A percentile compares a stretch with the other conserved stretches of the same genome.
Evolutionary conservation across 2,329 filamentous ascomycete species (phyloP).

Genomic region (Trichoderma citrinoviride): DNA sequence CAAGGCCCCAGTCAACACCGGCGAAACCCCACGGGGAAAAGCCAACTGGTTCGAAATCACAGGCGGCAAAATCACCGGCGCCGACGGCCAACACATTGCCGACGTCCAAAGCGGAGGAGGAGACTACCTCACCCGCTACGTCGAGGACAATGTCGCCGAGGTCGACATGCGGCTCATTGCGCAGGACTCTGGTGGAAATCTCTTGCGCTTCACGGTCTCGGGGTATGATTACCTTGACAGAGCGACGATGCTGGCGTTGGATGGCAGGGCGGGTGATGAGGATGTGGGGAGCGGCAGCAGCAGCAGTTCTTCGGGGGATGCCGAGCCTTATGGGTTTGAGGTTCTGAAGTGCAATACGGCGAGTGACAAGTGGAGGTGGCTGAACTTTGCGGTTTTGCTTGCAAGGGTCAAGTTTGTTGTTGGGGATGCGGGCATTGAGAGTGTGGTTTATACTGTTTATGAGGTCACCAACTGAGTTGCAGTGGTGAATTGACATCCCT

Average conservation of each 20-base stretch:
- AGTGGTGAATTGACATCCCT: too few relatives aligned
- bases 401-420: background rate
- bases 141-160: conserved; percentile 5
- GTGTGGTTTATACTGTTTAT: background rate
- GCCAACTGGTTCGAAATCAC: conserved; percentile 13
- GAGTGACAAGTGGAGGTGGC: background rate
- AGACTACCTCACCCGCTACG: conserved; percentile 9
- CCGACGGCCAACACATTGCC: background rate
- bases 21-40: conserved; percentile 7
- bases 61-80: background rate
- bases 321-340: conserved; percentile 9
- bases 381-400: background rate
- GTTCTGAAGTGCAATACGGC: conserved; percentile 7
- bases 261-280: background rate
- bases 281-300: too few relatives aligned
- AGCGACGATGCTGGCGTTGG: conserved; percentile 7
- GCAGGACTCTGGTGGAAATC: background rate
- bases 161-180: conserved; percentile 5
- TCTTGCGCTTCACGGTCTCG: background rate
- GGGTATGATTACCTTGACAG: conserved; percentile 13
- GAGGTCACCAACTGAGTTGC: background rate
- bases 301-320: background rate
- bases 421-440: background rate
- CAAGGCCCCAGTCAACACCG: background rate
- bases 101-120: background rate